Base-by-base conservation (phyloP, 108 stramenopile genomes). In the Discostella pseudostelligera region DNA sequence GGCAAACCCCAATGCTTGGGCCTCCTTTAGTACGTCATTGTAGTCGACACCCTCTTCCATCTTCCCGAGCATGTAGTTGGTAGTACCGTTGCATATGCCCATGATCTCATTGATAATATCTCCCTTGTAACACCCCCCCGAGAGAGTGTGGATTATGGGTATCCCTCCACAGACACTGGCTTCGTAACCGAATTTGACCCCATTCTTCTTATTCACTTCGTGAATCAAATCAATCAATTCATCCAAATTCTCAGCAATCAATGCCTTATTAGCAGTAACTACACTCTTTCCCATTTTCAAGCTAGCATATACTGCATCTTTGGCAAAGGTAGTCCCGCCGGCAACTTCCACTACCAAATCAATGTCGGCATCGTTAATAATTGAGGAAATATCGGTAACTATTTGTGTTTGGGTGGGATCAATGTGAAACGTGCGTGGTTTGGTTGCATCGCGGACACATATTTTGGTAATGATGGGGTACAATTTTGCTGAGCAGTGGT, bases 141-240 rank as follows among this genome's bases (percentile, higher is more conserved):
- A 35, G 43, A 94, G 56, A 1, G 83, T 76, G 24, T 87, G 80
- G 54, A 94, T 89, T 19, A 94, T 83, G 20, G 92, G 92, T 55
- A 94, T 88, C 12, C 92, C 92, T 24, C 89, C 89, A 59, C 88
- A 88, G 11, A 94, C 92, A 45, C 89, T 89, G 8, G 92, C 92
- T 46, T 94, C 92, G 56, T 81, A 90, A 3, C 67, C 80, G 61
- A 94, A 84, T 20, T 59, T 71, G 11, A 68, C 60, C n/a, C 64
- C 39, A 4, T 65, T 67, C 26, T 54, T 55, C 12, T 1, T 17
- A 37, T 74, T 76, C 13, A 65, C 63, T 19, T 59, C 39, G 13
- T 67, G 32, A 10, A 81, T 37, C 22, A 72, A 13, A 0, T 37
- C 20, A 13, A 79, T 42, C 11, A 87, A 57, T 53, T 90, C 86